A percentile compares a stretch with the other conserved stretches of the same genome.
Conservation (phyloP, 768 basidiomycete genomes). For the Termitomyces sp. region DNA sequence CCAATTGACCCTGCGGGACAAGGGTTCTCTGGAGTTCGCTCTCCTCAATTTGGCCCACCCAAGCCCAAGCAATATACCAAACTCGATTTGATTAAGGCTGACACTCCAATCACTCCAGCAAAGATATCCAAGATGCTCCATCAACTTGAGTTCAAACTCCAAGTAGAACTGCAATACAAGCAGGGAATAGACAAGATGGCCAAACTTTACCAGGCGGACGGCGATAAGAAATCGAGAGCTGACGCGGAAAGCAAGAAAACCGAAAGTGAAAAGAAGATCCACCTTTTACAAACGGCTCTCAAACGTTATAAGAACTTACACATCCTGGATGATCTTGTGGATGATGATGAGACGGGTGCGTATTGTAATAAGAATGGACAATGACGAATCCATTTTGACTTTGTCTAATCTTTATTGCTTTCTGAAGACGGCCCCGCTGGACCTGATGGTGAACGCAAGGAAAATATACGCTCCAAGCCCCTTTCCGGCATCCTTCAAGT, state of each 20-base stretch:
- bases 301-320: constrained; percentile 96
- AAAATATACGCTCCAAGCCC: constrained; percentile 89
- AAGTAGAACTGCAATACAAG: constrained; percentile 98
- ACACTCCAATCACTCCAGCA: constrained; percentile 91
- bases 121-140: constrained; percentile 98
- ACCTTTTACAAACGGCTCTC: constrained; percentile 84
- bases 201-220: constrained; percentile 92
- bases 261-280: constrained; percentile 96
- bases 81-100: constrained; percentile 93
- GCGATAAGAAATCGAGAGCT: constrained; percentile 91
- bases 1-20: constrained; percentile 35
- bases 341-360: constrained; percentile 75
- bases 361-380: constrained; percentile 5
- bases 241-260: constrained; percentile 93
- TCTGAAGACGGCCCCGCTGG: constrained; percentile 38
- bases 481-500: constrained; percentile 90
- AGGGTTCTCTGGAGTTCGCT: constrained; percentile 27
- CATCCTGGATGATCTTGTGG: constrained; percentile 84
- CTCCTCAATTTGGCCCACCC: constrained; percentile 32
- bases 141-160: constrained; percentile 98
- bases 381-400: not conserved
- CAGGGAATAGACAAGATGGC: constrained; percentile 99
- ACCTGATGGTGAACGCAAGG: constrained; percentile 82
- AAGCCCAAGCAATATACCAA: constrained; percentile 72
- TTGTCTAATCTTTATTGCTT: not conserved